Evolutionary conservation across 768 basidiomycete species (phyloP).

Genomic region (Lentinus brumalis): DNA sequence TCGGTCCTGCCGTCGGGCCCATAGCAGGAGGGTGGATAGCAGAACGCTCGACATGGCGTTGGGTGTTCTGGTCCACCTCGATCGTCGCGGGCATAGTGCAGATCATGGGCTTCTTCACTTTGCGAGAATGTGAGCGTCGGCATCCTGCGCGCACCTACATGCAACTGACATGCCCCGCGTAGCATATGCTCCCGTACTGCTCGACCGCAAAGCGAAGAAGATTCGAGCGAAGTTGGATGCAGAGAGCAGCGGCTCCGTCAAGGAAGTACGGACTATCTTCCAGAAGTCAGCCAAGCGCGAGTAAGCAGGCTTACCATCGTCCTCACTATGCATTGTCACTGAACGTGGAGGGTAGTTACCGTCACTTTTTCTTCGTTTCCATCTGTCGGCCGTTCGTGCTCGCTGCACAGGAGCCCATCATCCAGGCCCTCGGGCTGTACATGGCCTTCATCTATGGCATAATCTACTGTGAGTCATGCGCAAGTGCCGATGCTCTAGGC

Average conservation of each 20-base stretch:
- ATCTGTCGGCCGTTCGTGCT: slow-evolving; percentile 70
- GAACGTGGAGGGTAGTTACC: slow-evolving; percentile 44
- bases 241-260: slow-evolving; percentile 42
- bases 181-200: slow-evolving; percentile 29
- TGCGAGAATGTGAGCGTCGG: slow-evolving; percentile 59
- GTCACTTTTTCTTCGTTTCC: slow-evolving; percentile 50
- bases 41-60: slow-evolving; percentile 28
- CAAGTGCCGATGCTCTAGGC: background rate
- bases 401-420: slow-evolving; percentile 61
- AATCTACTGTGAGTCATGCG: slow-evolving; percentile 49
- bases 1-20: slow-evolving; percentile 69
- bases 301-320: background rate
- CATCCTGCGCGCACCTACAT: background rate
- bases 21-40: slow-evolving; percentile 69
- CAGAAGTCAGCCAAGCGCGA: slow-evolving; percentile 46
- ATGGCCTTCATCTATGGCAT: slow-evolving; percentile 71
- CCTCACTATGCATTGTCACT: background rate
- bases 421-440: slow-evolving; percentile 67
- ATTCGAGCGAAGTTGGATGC: slow-evolving; percentile 48
- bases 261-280: slow-evolving; percentile 48
- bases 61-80: slow-evolving; percentile 69
- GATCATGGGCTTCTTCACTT: slow-evolving; percentile 52
- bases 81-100: slow-evolving; percentile 60
- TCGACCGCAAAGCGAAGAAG: slow-evolving; percentile 53
- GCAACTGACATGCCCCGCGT: slow-evolving; percentile 17